phyloP scores from a whole-genome alignment of 2,329 filamentous ascomycete genomes.

The Blastomyces silverae region DNA sequence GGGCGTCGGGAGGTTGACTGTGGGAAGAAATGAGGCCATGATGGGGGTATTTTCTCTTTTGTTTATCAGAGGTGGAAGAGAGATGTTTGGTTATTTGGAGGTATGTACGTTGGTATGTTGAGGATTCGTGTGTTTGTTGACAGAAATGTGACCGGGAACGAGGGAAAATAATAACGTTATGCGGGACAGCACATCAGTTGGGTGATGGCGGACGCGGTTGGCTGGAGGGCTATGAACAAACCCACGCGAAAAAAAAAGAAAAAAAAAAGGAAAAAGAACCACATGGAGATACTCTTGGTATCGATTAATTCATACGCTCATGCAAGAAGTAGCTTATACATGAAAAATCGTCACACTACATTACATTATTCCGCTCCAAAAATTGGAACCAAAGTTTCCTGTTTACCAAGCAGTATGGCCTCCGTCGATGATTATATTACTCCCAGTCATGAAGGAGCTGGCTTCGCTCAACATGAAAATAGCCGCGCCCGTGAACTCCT shows the following conservation, averaged over 20 bases:
- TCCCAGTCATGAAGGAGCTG: slow-evolving; percentile 64
- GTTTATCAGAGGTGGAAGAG: neutral
- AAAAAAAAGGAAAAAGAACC: no score
- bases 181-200: no score
- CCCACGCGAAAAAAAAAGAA: neutral
- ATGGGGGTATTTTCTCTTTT: neutral
- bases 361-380: neutral
- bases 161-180: no score
- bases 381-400: neutral
- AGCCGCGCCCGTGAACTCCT: slow-evolving; percentile 59
- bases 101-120: neutral
- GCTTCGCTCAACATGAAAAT: slow-evolving; percentile 62
- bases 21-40: slow-evolving; percentile 11
- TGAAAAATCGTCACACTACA: neutral
- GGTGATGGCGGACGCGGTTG: no score
- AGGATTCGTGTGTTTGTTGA: neutral
- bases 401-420: slow-evolving; percentile 52
- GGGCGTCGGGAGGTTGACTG: slow-evolving; percentile 10
- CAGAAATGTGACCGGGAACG: neutral
- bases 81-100: neutral
- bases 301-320: neutral
- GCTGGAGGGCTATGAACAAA: neutral
- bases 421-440: slow-evolving; percentile 63
- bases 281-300: neutral
- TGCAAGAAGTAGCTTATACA: neutral